These are phyloP conservation scores for Ascoidea asiatica DNA, from an alignment of 805 yeast genomes.

Conservation along the genomic window DNA sequence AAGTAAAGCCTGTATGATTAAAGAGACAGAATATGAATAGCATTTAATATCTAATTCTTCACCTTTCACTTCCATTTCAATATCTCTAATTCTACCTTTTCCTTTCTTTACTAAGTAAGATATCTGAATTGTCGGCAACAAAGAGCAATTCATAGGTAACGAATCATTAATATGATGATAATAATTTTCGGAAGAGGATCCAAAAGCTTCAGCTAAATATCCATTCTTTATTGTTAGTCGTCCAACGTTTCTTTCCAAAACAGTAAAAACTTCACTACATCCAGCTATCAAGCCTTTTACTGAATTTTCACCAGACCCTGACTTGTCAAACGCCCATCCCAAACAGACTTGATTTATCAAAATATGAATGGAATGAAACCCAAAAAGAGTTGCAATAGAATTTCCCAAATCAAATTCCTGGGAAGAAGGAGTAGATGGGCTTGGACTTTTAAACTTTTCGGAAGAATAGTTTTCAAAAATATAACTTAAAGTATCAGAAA, in stretches of 20 bases:
- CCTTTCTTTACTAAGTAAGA: slow-evolving; percentile 23
- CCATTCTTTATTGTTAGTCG: slow-evolving; percentile 57
- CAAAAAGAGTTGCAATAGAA: slow-evolving; percentile 7
- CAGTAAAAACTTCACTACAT: slow-evolving; percentile 57
- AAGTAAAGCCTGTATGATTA: slow-evolving; percentile 3
- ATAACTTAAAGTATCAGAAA: slow-evolving; percentile 16
- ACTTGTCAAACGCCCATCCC: slow-evolving; percentile 62
- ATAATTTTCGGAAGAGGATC: slow-evolving; percentile 34
- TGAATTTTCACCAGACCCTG: slow-evolving; percentile 16
- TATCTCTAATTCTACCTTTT: slow-evolving; percentile 18
- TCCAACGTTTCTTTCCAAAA: slow-evolving; percentile 48
- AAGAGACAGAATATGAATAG: slow-evolving; percentile 37
- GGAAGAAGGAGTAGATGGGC: not conserved
- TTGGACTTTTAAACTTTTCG: slow-evolving; percentile 8
- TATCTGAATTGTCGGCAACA: slow-evolving; percentile 55
- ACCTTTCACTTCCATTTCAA: slow-evolving; percentile 44
- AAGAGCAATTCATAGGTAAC: slow-evolving; percentile 43
- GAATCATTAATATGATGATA: slow-evolving; percentile 33
- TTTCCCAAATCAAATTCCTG: not conserved
- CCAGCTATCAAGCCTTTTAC: slow-evolving; percentile 73
- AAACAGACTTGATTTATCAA: slow-evolving; percentile 53
- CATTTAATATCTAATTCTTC: slow-evolving; percentile 57
- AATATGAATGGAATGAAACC: slow-evolving; percentile 40
- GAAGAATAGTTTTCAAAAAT: not conserved
- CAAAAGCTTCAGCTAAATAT: slow-evolving; percentile 59